Conservation (phyloP, 2,329 filamentous ascomycete species). For the Lojkania enalia region DNA sequence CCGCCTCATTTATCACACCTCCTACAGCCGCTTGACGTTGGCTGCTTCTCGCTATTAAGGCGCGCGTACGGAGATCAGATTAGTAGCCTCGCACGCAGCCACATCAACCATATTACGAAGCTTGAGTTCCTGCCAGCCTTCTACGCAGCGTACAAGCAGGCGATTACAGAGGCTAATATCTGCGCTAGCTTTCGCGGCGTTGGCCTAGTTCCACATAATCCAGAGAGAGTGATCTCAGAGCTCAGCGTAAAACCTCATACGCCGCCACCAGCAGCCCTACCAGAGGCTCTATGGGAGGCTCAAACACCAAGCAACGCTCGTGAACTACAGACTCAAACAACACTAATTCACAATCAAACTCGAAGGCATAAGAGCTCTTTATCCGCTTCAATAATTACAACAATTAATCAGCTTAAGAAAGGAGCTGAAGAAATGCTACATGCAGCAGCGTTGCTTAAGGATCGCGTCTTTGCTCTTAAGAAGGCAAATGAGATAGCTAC, state of each 20-base stretch:
- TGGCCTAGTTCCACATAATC: conserved; percentile 38
- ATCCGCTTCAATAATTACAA: conserved; percentile 7
- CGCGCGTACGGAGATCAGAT: conserved; percentile 34
- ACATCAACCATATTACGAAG: conserved; percentile 35
- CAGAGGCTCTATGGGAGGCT: conserved; percentile 4
- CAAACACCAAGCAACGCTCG: conserved; percentile 12
- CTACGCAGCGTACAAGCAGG: conserved; percentile 25
- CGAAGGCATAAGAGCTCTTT: conserved; percentile 8
- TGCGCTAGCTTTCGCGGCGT: conserved; percentile 34
- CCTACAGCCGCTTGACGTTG: conserved; percentile 47
- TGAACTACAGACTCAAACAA: conserved; percentile 11
- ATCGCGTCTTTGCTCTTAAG: conserved; percentile 1
- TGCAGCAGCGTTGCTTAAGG: background rate
- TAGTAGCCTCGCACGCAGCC: conserved; percentile 27
- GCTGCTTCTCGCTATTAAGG: conserved; percentile 45
- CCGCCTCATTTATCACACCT: conserved; percentile 43
- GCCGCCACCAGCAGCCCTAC: conserved; percentile 7
- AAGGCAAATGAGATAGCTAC: conserved; percentile 8
- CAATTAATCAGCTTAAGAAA: conserved; percentile 4
- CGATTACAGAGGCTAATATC: conserved; percentile 35
- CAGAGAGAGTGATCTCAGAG: conserved; percentile 37
- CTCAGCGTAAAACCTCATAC: conserved; percentile 29
- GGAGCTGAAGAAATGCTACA: conserved; percentile 3
- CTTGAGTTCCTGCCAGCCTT: conserved; percentile 28
- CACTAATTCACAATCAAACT: conserved; percentile 10